Evolutionary conservation across 1,139 yeast species (phyloP).

Genomic region (Taphrina deformans): DNA sequence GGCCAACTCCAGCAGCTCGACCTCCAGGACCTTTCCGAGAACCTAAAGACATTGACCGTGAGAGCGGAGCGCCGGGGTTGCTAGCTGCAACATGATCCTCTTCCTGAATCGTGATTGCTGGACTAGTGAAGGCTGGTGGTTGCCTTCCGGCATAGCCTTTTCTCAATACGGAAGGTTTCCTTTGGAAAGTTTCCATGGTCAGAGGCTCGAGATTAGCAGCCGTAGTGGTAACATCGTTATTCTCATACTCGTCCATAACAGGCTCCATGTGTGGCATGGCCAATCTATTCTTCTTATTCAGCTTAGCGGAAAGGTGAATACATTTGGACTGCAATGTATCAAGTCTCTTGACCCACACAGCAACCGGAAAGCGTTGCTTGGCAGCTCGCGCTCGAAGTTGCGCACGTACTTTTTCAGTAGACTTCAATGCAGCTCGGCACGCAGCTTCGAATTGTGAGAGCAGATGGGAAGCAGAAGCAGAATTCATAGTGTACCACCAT

Average conservation of each 20-base stretch:
- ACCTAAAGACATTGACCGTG: constrained; percentile 8
- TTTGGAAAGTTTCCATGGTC: constrained; percentile 18
- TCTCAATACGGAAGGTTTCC: constrained; percentile 7
- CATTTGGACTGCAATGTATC: constrained; percentile 26
- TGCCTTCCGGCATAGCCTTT: neutral
- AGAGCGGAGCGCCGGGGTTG: neutral
- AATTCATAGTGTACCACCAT: constrained; percentile 36
- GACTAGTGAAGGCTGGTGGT: neutral
- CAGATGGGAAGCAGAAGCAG: constrained; percentile 28
- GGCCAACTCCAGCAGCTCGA: neutral
- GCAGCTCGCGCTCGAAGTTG: constrained; percentile 32
- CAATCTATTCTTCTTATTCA: neutral
- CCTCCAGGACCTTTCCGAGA: constrained; percentile 13
- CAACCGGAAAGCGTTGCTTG: constrained; percentile 34
- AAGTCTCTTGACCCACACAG: constrained; percentile 29
- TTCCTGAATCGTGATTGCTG: neutral
- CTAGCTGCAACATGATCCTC: neutral
- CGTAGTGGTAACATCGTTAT: neutral
- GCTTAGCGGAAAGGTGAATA: constrained; percentile 7
- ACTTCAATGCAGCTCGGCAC: constrained; percentile 30
- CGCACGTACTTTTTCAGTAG: constrained; percentile 22
- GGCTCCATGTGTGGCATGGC: constrained; percentile 23
- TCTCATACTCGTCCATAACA: constrained; percentile 9
- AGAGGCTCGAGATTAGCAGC: constrained; percentile 6
- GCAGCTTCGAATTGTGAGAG: constrained; percentile 33